Evolutionary conservation across 169 alveolate species (phyloP), one percentile per base, ranked within the genome.

Genomic region (Cryptosporidium ryanae): DNA sequence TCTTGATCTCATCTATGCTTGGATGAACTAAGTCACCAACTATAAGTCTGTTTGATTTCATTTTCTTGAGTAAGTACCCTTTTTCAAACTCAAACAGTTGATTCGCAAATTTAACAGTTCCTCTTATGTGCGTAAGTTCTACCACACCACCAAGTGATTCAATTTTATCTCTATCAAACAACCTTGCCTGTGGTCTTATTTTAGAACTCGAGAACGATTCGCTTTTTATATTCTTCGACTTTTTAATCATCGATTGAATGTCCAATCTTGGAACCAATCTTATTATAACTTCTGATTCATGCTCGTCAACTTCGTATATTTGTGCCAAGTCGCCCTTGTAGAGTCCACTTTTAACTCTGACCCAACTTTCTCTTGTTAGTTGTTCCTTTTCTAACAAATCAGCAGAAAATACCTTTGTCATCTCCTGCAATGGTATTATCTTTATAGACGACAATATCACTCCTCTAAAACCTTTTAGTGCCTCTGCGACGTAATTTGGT

Each of bases 321-420:
- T 94, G 96, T 5, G 94, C 96, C 63, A 94, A 70, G 65, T 94
- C 96, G 12, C 95, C 95, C 12, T 90, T 87, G 68, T 94, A 94
- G 4, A 92, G 65, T 15, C 96, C 96, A 31, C 94, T 61, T 54
- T 91, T 91, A 38, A 94, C 92, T 34, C 96, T 83, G 13, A 94
- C 96, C 82, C 92, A 93, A 66, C 94, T 95, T 49, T 92, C 95
- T 23, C 93, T 91, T 66, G 83, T 90, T 1, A 95, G 96, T 48
- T 90, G 84, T 32, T 84, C 90, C 25, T 90, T 91, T 52, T 90
- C 91, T 21, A 90, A 91, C 89, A 90, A 89, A 15, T 92, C 95
- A 84, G 92, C 92, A 17, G 96, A 89, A 82, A 91, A 94, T 38
- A 94, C 93, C 34, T 92, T 84, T n/a, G 96, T 82, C 67, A 94